Conservation (phyloP, 352 stramenopile species). For the Globisporangium polare region DNA sequence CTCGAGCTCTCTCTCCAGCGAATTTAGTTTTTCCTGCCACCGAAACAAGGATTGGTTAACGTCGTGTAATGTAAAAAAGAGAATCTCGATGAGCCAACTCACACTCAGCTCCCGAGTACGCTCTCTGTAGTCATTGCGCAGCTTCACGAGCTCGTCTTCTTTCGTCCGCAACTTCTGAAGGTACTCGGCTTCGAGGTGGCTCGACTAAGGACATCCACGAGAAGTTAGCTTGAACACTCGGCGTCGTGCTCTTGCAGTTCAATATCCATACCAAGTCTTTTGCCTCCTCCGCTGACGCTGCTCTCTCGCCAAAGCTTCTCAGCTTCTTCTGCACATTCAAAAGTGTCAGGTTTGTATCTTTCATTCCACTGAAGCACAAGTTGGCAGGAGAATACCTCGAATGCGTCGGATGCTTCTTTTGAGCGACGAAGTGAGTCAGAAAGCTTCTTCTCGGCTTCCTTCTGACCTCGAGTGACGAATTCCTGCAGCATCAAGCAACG, state of each 20-base stretch:
- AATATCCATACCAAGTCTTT: constrained; percentile 40
- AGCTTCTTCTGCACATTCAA: constrained; percentile 15
- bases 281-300: constrained; percentile 49
- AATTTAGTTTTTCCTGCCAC: constrained; percentile 31
- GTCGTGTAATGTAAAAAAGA: neutral
- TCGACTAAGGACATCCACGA: constrained; percentile 21
- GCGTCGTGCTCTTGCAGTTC: neutral
- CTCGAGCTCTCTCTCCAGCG: constrained; percentile 55
- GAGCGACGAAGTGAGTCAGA: constrained; percentile 29
- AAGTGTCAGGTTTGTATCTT: neutral
- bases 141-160: constrained; percentile 45
- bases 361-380: neutral
- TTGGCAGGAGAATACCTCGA: constrained; percentile 27
- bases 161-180: constrained; percentile 41
- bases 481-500: constrained; percentile 22
- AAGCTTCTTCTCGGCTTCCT: constrained; percentile 51
- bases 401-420: constrained; percentile 36
- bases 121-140: constrained; percentile 47
- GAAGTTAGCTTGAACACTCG: neutral
- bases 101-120: constrained; percentile 53
- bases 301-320: constrained; percentile 36
- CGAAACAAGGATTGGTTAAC: neutral
- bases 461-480: constrained; percentile 34
- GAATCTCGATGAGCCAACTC: neutral
- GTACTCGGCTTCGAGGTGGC: constrained; percentile 42